A percentile compares a stretch with the other conserved stretches of the same genome.
Evolutionary conservation across 106 monocot species (phyloP).

Genomic region (Cymbidium sinense): DNA sequence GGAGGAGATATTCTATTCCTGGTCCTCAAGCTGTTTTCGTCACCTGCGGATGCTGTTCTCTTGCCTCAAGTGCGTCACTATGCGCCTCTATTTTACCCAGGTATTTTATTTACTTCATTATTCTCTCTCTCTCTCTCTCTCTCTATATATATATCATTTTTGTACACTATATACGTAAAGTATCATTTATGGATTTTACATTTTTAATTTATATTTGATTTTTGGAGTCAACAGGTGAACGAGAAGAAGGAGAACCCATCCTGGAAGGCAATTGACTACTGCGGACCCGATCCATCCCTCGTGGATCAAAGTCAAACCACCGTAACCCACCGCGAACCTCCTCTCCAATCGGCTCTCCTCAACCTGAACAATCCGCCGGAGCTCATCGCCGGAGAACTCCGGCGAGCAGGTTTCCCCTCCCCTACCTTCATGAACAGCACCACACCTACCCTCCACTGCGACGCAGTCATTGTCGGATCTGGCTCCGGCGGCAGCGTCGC

Average conservation of each 20-base stretch:
- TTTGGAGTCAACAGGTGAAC: slow-evolving; percentile 12
- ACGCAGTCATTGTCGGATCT: slow-evolving; percentile 36
- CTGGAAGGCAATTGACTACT: slow-evolving; percentile 38
- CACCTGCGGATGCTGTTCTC: slow-evolving; percentile 23
- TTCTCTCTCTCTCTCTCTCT: too few relatives aligned
- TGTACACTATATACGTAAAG: too few relatives aligned
- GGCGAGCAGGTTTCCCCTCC: slow-evolving; percentile 8
- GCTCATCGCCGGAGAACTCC: slow-evolving; percentile 4
- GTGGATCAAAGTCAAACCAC: not conserved
- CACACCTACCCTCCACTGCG: slow-evolving; percentile 20
- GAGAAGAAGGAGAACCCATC: slow-evolving; percentile 25
- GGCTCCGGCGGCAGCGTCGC: slow-evolving; percentile 44
- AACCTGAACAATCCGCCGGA: slow-evolving; percentile 8
- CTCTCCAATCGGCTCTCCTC: slow-evolving; percentile 16
- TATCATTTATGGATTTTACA: too few relatives aligned
- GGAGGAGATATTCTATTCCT: slow-evolving; percentile 43
- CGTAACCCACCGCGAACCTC: slow-evolving; percentile 4
- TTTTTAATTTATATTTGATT: too few relatives aligned
- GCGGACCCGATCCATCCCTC: slow-evolving; percentile 32
- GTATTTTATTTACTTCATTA: slow-evolving; percentile 13
- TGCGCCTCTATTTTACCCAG: slow-evolving; percentile 47
- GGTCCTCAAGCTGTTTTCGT: slow-evolving; percentile 33
- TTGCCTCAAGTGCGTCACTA: slow-evolving; percentile 22
- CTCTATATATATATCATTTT: too few relatives aligned
- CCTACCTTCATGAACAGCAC: not conserved